Evolutionary conservation across 2,329 filamentous ascomycete species (phyloP).

Genomic region (Aspergillus fumigatus): DNA sequence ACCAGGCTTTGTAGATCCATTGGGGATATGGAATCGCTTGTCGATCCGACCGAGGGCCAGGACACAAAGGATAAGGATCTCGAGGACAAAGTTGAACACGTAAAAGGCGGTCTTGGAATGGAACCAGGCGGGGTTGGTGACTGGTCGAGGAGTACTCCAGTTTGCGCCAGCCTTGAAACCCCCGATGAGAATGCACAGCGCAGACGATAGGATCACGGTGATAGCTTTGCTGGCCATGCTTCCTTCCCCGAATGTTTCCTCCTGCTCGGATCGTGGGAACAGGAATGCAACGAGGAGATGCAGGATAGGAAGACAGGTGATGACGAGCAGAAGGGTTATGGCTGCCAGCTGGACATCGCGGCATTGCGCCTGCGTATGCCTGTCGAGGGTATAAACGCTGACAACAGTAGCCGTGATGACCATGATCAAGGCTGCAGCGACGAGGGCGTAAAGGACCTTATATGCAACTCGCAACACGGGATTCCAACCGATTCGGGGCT

Average conservation of each 20-base stretch:
- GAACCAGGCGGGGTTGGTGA: slow-evolving; percentile 61
- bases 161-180: slow-evolving; percentile 60
- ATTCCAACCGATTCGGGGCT: slow-evolving; percentile 68
- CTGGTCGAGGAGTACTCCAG: slow-evolving; percentile 50
- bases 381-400: slow-evolving; percentile 61
- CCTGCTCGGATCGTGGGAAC: slow-evolving; percentile 36
- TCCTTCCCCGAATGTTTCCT: slow-evolving; percentile 64
- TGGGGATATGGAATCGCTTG: slow-evolving; percentile 67
- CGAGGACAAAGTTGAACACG: slow-evolving; percentile 70
- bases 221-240: slow-evolving; percentile 62
- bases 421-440: slow-evolving; percentile 59
- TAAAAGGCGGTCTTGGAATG: slow-evolving; percentile 71
- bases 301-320: slow-evolving; percentile 64
- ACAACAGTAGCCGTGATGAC: slow-evolving; percentile 62
- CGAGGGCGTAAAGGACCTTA: slow-evolving; percentile 54
- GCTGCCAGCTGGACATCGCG: slow-evolving; percentile 62
- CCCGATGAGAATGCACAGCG: slow-evolving; percentile 60
- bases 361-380: slow-evolving; percentile 47
- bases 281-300: slow-evolving; percentile 48
- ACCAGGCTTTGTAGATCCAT: slow-evolving; percentile 46
- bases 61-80: slow-evolving; percentile 64
- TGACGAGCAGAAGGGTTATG: slow-evolving; percentile 56
- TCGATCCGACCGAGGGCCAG: slow-evolving; percentile 69
- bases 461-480: slow-evolving; percentile 50
- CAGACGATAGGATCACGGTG: slow-evolving; percentile 56